Percentiles rank a stretch among this genome's conserved stretches.
Conservation (phyloP, 192 early-diverging fungal species). For the Paraglomus brasilianum region DNA sequence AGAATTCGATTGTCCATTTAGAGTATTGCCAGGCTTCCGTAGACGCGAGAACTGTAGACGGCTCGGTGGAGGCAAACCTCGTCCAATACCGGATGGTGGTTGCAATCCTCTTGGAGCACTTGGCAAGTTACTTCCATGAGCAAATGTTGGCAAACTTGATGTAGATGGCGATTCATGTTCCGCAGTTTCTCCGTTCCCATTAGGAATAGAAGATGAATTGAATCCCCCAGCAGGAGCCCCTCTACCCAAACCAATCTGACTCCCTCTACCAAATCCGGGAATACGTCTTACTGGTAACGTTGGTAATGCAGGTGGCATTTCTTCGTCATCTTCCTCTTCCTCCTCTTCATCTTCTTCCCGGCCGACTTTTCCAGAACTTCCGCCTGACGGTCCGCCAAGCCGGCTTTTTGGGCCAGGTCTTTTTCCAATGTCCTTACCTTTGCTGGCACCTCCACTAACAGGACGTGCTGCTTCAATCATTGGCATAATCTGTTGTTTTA, state of each 20-base stretch:
- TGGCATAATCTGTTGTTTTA: conserved; percentile 70
- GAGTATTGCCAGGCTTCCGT: conserved; percentile 5
- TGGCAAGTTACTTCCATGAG: conserved; percentile 32
- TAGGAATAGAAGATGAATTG: neutral
- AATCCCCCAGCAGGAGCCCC: too few species aligned
- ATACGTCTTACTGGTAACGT: too few species aligned
- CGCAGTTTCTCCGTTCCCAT: neutral
- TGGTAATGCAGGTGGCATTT: conserved; percentile 26
- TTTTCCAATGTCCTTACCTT: conserved; percentile 9
- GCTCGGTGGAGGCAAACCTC: neutral
- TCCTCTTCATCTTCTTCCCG: conserved; percentile 35
- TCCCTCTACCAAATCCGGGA: conserved; percentile 28
- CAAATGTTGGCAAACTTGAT: neutral
- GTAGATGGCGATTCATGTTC: neutral
- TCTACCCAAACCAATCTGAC: too few species aligned
- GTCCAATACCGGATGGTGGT: conserved; percentile 8
- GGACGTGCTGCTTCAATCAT: conserved; percentile 69
- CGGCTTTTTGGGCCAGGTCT: conserved; percentile 41
- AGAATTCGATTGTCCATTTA: conserved; percentile 17
- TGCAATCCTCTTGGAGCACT: neutral
- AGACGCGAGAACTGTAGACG: conserved; percentile 25
- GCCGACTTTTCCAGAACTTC: conserved; percentile 30
- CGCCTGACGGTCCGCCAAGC: conserved; percentile 40
- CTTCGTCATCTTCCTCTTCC: conserved; percentile 36
- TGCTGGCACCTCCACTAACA: conserved; percentile 25